These are phyloP conservation scores for Boletus reticulatus DNA, from an alignment of 768 basidiomycete species.

Conservation along the genomic window DNA sequence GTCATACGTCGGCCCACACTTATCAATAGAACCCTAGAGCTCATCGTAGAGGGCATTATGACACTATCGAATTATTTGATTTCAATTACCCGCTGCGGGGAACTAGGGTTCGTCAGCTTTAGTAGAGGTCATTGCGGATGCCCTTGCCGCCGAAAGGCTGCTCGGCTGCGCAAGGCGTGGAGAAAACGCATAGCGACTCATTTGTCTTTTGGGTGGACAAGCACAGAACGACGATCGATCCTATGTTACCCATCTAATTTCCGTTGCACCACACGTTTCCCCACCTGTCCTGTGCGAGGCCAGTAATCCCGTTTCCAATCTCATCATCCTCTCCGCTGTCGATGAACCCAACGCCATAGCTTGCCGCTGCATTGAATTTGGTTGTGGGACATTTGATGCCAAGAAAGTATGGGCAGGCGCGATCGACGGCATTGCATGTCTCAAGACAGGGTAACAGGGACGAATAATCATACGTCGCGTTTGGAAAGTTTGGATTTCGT, in stretches of 20 bases:
- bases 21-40: no score
- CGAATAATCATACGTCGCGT: slow-evolving; percentile 46
- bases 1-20: no score
- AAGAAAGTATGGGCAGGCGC: slow-evolving; percentile 75
- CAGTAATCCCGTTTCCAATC: slow-evolving; percentile 49
- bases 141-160: no score
- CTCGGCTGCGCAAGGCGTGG: no score
- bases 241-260: slow-evolving; percentile 1
- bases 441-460: slow-evolving; percentile 78
- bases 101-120: no score
- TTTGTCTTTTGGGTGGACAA: no score
- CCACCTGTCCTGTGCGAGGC: slow-evolving; percentile 58
- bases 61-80: no score
- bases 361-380: slow-evolving; percentile 58
- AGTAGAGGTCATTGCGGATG: no score
- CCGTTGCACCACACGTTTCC: slow-evolving; percentile 79
- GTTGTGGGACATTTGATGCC: slow-evolving; percentile 65
- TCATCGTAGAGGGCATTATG: no score
- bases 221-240: no score
- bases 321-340: slow-evolving; percentile 50
- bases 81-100: no score
- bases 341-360: slow-evolving; percentile 76
- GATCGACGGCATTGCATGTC: slow-evolving; percentile 67
- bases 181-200: no score
- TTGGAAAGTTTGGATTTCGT: slow-evolving; percentile 50